Conservation (phyloP, 306 rosid species). For the Benincasa hispida region DNA sequence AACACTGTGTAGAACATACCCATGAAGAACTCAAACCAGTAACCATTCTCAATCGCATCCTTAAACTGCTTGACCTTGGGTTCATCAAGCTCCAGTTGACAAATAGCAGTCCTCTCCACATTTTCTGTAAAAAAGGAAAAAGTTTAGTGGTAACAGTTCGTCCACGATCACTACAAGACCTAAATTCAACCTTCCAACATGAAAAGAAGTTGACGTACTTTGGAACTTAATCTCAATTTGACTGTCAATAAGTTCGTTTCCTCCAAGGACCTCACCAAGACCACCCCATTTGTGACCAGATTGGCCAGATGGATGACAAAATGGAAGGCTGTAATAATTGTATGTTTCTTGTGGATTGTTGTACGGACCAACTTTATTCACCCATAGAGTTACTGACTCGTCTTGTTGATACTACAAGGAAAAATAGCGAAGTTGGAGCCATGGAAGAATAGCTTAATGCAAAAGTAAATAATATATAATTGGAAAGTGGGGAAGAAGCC, state of each 20-base stretch:
- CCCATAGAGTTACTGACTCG: constrained; percentile 79
- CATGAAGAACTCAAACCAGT: constrained; percentile 97
- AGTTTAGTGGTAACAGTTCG: not conserved
- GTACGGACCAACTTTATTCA: constrained; percentile 95
- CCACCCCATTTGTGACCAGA: constrained; percentile 98
- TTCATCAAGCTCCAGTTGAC: constrained; percentile 47
- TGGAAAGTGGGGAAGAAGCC: not conserved
- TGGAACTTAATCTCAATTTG: constrained; percentile 60
- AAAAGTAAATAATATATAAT: not conserved
- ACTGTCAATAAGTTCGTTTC: constrained; percentile 94
- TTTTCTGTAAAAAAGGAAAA: constrained; percentile 36
- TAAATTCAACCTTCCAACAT: constrained; percentile 8
- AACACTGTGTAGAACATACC: constrained; percentile 44
- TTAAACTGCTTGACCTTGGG: constrained; percentile 68
- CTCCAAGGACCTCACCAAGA: constrained; percentile 97
- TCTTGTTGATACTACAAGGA: constrained; percentile 57
- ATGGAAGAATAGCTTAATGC: not conserved
- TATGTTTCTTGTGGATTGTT: constrained; percentile 98
- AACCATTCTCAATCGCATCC: constrained; percentile 84
- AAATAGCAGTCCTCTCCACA: constrained; percentile 61
- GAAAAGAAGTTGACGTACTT: constrained; percentile 31
- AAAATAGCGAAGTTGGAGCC: constrained; percentile 5
- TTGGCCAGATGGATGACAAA: constrained; percentile 51
- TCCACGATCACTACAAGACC: constrained; percentile 2
- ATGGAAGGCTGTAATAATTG: constrained; percentile 89